Base-by-base conservation (phyloP, 768 basidiomycete genomes). In the Tylopilus rubrobrunneus region DNA sequence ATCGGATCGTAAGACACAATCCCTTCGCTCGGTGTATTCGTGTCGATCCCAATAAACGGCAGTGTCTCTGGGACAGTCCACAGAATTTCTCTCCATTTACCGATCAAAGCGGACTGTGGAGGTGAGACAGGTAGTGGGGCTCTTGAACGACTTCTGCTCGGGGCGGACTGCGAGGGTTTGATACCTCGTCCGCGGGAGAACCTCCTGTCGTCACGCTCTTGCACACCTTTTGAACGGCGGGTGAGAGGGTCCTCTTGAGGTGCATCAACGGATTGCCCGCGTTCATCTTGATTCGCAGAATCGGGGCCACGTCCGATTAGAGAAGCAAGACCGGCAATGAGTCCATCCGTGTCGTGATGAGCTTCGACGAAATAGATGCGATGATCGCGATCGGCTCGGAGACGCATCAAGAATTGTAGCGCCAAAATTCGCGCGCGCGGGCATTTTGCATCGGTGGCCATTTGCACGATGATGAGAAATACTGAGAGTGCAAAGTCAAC, bases 331-430 rank as follows among this genome's bases (percentile, higher is more conserved):
- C 76, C 75, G 5, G 68, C 60, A 28, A 83, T 76, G 41, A 85
- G 76, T 7, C 82, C 81, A 48, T 87, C 77, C 2, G 75, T 71
- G 57, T 88, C 86, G 57, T 78, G 76, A 19, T 71, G 74, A 15
- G 69, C 70, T 42, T 78, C 72, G 19, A 81, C 77, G 52, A 87
- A 86, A 67, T 86, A 97, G 39, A 98, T 63, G 11, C 86, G 78
- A 64, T 99, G 96, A 60, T 94, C 89, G 1, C 90, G 83, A 65
- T 97, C 95, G 1, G 89, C 93, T 51, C 96, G 79, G 19, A 98
- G 74, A 14, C 92, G 84, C 76, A 94, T 84, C 58, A 97, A 67
- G 75, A 96, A 97, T 65, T 93, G 91, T 19, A 98, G 74, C 5
- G 87, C 77, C 12, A 83, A 74, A 17, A 98, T 66, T 23, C 91